Base-by-base conservation (phyloP, 1,284 basidiomycete species). In the Moniliella sp. region DNA sequence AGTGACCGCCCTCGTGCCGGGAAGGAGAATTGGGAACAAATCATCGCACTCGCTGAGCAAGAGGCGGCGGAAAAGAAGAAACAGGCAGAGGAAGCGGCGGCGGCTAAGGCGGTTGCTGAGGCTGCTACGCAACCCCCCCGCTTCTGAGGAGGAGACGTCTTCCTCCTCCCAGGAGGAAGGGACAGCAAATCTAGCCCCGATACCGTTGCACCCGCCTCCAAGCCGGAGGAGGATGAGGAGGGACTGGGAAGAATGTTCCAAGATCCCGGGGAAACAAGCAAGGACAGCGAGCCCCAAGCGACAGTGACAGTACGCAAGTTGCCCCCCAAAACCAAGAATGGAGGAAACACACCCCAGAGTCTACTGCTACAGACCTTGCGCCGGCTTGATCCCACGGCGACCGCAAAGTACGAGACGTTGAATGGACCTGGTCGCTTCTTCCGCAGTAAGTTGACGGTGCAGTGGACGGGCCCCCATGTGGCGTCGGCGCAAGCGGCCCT, bases 361-460 rank as follows among this genome's bases (percentile, higher is more conserved):
- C 39, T 59, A 19, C 45, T 59, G 4, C 40, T 40, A 8, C 54
- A 59, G 18, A 45, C 18, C n/a, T 48, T 55, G 4, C 49, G 56
- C 16, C 64, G 64, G 33, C 43, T 62, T 5, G 78, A 88, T 54
- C 68, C 71, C 36, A 76, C 76, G 52, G 79, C 82, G 8, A 71
- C 72, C 7, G 66, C 78, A 40, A 67, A 70, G 3, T 91, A 78
- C 55, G 38, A 41, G 4, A 40, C 21, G 16, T 37, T 53, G 13
- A 35, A 34, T 8, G 45, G 41, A 3, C 50, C 42, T 2, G 48
- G 45, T 10, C 37, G 39, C 15, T 28, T 46, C 13, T 40, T 36
- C 25, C 49, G 55, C 21, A 46, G 43, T 39, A 45, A 40, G 32
- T 48, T 52, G 15, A 43, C 37, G 11, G 40, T 54, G 15, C 50